Base-by-base conservation (phyloP, 2,329 filamentous ascomycete genomes). In the Botrytis porri region DNA sequence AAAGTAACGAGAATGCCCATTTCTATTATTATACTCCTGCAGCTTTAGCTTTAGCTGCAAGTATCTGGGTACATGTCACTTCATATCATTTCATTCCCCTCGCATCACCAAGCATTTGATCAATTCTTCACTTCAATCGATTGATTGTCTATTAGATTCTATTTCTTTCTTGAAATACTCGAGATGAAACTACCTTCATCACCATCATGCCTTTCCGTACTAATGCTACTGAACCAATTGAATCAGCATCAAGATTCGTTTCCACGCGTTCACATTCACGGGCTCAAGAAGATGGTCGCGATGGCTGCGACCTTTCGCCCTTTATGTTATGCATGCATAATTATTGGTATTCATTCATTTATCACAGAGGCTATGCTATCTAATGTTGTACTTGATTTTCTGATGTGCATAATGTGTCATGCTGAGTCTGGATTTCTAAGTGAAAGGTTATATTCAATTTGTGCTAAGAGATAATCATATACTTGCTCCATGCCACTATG, bases 391-490 rank as follows among this genome's bases (percentile, higher is more conserved):
- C 48, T 32, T 59, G 32, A 37, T 48, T 32, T 29, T 59, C 51
- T 59, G 18, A 18, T 29, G 70, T 72, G 45, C 70, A 72, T 72
- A 67, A 45, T 37, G 70, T 72, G 39, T 72, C 70, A 72, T 67
- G 9, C 22, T 67, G 37, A 2, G 9, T 67, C 22, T 57, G 25
- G 14, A 59, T 60, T 45, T 18, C 29, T 35, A 25, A 51, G 43
- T 59, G 62, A 60, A 22, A 48, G 54, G 35, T 57, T 39, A 39
- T 67, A 39, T 39, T 66, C 41, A 43, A 20, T 45, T 67, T 67
- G 48, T 29, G 39, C 62, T 37, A 45, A 43, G 64, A 45, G 32
- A 65, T n/a, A 29, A 64, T 35, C 25, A 43, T 57, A 18, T 51
- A 70, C 35, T 29, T 57, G 45, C 48, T 43, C 16, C 32, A 43